Evolutionary conservation across 164 flowering plant species (phyloP).

Genomic region (Cinnamomum micranthum): DNA sequence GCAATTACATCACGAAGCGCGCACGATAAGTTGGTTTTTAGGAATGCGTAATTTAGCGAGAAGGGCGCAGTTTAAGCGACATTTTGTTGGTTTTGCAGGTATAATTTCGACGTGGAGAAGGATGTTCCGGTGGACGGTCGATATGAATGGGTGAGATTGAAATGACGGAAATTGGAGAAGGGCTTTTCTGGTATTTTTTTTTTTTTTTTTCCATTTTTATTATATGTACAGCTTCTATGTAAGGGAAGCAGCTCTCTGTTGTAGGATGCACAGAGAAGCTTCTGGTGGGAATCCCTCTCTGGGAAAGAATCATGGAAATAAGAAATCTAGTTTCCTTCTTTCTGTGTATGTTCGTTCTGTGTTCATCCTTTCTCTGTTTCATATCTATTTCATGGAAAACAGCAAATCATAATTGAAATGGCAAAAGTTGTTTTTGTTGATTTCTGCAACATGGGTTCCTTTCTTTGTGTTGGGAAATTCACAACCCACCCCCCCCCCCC

Average conservation of each 20-base stretch:
- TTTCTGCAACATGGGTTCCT: not conserved
- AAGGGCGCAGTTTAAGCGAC: not conserved
- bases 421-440: slow-evolving; percentile 1
- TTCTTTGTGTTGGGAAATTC: not conserved
- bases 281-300: slow-evolving; percentile 10
- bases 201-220: not conserved
- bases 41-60: slow-evolving; percentile 15
- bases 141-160: slow-evolving; percentile 64
- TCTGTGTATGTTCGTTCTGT: not conserved
- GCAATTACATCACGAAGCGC: not conserved
- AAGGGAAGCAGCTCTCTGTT: not conserved
- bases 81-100: slow-evolving; percentile 34
- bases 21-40: slow-evolving; percentile 14
- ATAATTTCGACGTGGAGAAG: slow-evolving; percentile 64
- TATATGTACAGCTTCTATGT: slow-evolving; percentile 3
- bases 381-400: not conserved
- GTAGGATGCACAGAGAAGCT: slow-evolving; percentile 14
- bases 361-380: not conserved
- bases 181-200: not conserved
- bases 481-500: too few relatives aligned
- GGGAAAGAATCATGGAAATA: slow-evolving; percentile 2
- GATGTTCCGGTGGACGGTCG: slow-evolving; percentile 70
- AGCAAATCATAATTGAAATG: not conserved
- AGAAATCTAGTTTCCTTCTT: not conserved
- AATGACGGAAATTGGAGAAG: slow-evolving; percentile 17